Conservation (phyloP, 1,284 basidiomycete genomes). For the Irpex sp. region DNA sequence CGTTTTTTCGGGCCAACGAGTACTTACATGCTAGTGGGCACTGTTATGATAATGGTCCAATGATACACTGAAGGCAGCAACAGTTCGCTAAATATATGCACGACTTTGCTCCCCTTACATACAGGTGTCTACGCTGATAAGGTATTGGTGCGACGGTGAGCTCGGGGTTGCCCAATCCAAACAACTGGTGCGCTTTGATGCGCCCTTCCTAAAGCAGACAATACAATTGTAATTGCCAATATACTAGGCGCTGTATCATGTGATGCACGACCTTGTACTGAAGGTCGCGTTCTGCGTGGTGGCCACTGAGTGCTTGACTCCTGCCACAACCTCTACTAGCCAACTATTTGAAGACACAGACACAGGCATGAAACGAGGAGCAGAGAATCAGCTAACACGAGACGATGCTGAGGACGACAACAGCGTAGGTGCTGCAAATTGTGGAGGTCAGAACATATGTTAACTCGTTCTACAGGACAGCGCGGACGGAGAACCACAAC, state of each 20-base stretch:
- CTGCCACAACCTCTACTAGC: slow-evolving; percentile 3
- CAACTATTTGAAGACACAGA: background rate
- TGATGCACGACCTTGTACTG: background rate
- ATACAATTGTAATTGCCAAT: background rate
- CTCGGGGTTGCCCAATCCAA: too few relatives aligned
- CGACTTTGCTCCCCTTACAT: too few relatives aligned
- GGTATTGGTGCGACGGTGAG: too few relatives aligned
- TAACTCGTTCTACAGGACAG: slow-evolving; percentile 33
- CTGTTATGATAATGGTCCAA: too few relatives aligned
- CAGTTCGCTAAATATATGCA: too few relatives aligned
- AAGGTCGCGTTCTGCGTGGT: slow-evolving; percentile 7
- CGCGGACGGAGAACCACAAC: slow-evolving; percentile 23
- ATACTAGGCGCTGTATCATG: background rate
- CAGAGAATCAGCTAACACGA: slow-evolving; percentile 69
- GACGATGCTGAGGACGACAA: slow-evolving; percentile 47
- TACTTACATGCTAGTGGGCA: too few relatives aligned
- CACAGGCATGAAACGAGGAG: slow-evolving; percentile 64
- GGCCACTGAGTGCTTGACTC: background rate
- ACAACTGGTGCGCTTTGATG: background rate
- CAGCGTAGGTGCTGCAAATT: slow-evolving; percentile 9
- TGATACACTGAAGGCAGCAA: too few relatives aligned
- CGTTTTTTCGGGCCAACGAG: too few relatives aligned
- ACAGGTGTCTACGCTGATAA: too few relatives aligned
- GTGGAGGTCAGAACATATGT: background rate
- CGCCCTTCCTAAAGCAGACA: background rate